Evolutionary conservation across 1,139 yeast species (phyloP).

Genomic region (Blastobotrys proliferans): DNA sequence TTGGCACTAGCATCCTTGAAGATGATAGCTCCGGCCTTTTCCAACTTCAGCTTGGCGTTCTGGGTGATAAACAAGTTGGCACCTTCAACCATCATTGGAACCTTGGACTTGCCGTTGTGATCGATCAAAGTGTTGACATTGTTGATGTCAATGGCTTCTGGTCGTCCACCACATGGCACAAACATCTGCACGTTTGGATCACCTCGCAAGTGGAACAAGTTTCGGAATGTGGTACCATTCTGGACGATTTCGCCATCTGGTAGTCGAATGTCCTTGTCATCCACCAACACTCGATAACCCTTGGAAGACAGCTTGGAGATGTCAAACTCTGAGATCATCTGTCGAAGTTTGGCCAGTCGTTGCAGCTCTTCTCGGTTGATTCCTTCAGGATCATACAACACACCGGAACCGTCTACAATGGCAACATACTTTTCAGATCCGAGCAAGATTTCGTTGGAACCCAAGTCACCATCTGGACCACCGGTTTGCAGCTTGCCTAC

Average conservation of each 20-base stretch:
- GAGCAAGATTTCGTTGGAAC: slow-evolving; percentile 87
- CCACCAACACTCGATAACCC: slow-evolving; percentile 83
- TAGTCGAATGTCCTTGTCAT: slow-evolving; percentile 72
- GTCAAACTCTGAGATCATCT: slow-evolving; percentile 72
- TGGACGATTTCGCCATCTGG: slow-evolving; percentile 75
- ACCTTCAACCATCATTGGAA: slow-evolving; percentile 94
- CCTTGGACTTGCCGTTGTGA: slow-evolving; percentile 69
- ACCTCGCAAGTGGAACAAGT: slow-evolving; percentile 78
- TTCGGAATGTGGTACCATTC: slow-evolving; percentile 90
- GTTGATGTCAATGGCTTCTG: slow-evolving; percentile 88
- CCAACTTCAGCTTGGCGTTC: slow-evolving; percentile 82
- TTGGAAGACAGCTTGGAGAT: slow-evolving; percentile 57
- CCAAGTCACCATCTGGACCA: slow-evolving; percentile 98
- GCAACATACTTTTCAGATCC: slow-evolving; percentile 85
- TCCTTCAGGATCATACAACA: slow-evolving; percentile 86
- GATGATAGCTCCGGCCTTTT: slow-evolving; percentile 78
- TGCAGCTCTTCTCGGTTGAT: slow-evolving; percentile 73
- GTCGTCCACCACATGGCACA: slow-evolving; percentile 99
- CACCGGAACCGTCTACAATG: slow-evolving; percentile 94
- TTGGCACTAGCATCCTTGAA: slow-evolving; percentile 97
- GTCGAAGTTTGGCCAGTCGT: slow-evolving; percentile 73
- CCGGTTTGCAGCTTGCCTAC: slow-evolving; percentile 91
- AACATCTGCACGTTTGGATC: slow-evolving; percentile 67
- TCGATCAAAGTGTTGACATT: slow-evolving; percentile 74
- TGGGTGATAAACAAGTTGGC: slow-evolving; percentile 95